Percentiles rank a stretch among this genome's conserved stretches.
Evolutionary conservation across 345 rosid species (phyloP).

Genomic region (Euphorbia pulcherrima): DNA sequence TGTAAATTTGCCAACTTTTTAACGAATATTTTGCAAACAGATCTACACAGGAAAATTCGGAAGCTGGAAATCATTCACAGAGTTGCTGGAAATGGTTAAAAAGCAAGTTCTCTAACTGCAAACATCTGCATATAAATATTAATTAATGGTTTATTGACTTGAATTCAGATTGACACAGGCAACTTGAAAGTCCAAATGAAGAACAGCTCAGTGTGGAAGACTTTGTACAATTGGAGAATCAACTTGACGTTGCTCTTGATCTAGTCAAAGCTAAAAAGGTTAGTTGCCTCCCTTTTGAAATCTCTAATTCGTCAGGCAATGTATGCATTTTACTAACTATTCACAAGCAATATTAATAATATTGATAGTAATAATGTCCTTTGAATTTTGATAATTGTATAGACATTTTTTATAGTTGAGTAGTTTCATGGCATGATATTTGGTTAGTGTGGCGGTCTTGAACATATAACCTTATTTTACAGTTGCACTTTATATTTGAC

Average conservation of each 20-base stretch:
- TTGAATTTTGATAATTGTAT: too few relatives aligned
- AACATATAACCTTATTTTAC: too few relatives aligned
- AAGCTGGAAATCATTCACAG: slow-evolving; percentile 21
- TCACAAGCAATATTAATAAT: too few relatives aligned
- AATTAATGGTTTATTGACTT: neutral
- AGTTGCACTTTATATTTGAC: too few relatives aligned
- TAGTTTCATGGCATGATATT: too few relatives aligned
- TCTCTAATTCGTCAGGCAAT: too few relatives aligned
- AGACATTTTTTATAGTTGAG: too few relatives aligned
- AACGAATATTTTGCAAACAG: slow-evolving; percentile 16
- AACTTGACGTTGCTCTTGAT: slow-evolving; percentile 26
- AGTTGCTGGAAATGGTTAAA: slow-evolving; percentile 35
- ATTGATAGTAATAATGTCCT: too few relatives aligned
- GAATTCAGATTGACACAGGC: slow-evolving; percentile 25
- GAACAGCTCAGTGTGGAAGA: slow-evolving; percentile 28
- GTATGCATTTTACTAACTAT: too few relatives aligned
- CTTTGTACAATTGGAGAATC: slow-evolving; percentile 33
- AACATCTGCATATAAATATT: neutral
- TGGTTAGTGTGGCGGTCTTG: too few relatives aligned
- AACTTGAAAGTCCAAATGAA: slow-evolving; percentile 27
- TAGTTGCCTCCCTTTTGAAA: neutral
- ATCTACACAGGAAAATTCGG: slow-evolving; percentile 5
- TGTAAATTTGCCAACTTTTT: neutral
- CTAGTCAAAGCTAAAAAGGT: slow-evolving; percentile 41
- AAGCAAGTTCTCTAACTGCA: slow-evolving; percentile 27